Evolutionary conservation across 169 alveolate genomes (phyloP).

Genomic region (Condylostoma magnum): DNA sequence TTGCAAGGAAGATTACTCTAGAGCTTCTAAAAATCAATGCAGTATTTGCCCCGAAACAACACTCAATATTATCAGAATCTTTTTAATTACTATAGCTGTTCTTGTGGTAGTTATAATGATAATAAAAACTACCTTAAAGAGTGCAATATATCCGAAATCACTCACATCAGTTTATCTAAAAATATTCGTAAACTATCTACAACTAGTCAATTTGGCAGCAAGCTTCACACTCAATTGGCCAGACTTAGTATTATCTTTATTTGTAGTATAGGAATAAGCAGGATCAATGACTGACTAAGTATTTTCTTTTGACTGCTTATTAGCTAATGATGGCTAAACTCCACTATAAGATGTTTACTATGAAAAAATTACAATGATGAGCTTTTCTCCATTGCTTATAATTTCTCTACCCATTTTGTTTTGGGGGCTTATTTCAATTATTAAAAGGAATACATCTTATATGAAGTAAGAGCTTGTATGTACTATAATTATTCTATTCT

Average conservation of each 20-base stretch:
- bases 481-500: constrained; percentile 41
- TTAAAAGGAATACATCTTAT: not conserved
- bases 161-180: not conserved
- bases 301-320: not conserved
- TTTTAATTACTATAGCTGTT: not conserved
- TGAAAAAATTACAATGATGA: not conserved
- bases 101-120: not conserved
- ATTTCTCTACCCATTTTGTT: not conserved
- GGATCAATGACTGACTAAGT: not conserved
- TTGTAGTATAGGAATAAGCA: not conserved
- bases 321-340: not conserved
- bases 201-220: not conserved
- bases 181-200: not conserved
- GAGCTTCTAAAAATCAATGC: not conserved
- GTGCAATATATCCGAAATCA: not conserved
- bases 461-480: constrained; percentile 7
- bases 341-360: not conserved
- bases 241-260: not conserved
- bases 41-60: constrained; percentile 5
- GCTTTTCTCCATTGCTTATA: not conserved
- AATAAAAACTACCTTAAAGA: not conserved
- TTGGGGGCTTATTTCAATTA: not conserved
- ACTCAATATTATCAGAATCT: not conserved
- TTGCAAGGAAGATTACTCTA: constrained; percentile 37
- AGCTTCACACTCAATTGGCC: not conserved